Percentiles rank a stretch among this genome's conserved stretches.
phyloP scores from a whole-genome alignment of 108 stramenopile genomes.

The Skeletonema menzelii region DNA sequence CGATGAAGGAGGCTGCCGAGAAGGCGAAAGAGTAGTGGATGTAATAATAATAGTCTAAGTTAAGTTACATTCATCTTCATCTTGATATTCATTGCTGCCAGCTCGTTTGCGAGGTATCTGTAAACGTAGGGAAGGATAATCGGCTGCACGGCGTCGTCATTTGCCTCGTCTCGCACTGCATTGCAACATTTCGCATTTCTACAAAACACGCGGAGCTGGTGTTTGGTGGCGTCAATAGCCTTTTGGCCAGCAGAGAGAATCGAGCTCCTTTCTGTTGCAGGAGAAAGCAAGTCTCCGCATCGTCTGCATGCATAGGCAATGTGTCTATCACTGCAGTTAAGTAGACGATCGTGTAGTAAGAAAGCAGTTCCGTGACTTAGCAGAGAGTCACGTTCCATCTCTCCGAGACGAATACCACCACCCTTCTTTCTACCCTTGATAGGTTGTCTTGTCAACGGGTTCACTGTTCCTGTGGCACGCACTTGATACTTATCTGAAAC shows the following conservation, averaged over 20 bases:
- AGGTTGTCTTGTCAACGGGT: slow-evolving; percentile 96
- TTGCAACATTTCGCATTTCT: slow-evolving; percentile 75
- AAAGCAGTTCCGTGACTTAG: slow-evolving; percentile 96
- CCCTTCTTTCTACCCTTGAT: slow-evolving; percentile 98
- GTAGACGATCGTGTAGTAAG: slow-evolving; percentile 92
- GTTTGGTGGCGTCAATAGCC: slow-evolving; percentile 67
- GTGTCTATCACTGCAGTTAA: slow-evolving; percentile 97
- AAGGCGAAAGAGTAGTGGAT: not conserved
- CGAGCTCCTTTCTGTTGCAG: slow-evolving; percentile 78
- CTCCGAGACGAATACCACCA: slow-evolving; percentile 98
- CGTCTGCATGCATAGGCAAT: slow-evolving; percentile 88
- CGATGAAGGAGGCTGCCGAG: not conserved
- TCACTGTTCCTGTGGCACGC: slow-evolving; percentile 94
- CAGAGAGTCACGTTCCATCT: slow-evolving; percentile 99
- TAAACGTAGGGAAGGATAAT: slow-evolving; percentile 97
- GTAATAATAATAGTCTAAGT: not conserved
- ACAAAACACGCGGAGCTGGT: slow-evolving; percentile 77
- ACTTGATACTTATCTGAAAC: slow-evolving; percentile 99
- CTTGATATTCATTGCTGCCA: slow-evolving; percentile 98
- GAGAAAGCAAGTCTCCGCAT: slow-evolving; percentile 90
- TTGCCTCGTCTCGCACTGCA: slow-evolving; percentile 64
- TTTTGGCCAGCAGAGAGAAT: slow-evolving; percentile 81
- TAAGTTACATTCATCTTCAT: slow-evolving; percentile 80
- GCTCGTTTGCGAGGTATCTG: slow-evolving; percentile 97
- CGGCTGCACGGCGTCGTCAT: slow-evolving; percentile 84